Base-by-base conservation (phyloP, 345 rosid species). In the Eutrema heterophyllum region DNA sequence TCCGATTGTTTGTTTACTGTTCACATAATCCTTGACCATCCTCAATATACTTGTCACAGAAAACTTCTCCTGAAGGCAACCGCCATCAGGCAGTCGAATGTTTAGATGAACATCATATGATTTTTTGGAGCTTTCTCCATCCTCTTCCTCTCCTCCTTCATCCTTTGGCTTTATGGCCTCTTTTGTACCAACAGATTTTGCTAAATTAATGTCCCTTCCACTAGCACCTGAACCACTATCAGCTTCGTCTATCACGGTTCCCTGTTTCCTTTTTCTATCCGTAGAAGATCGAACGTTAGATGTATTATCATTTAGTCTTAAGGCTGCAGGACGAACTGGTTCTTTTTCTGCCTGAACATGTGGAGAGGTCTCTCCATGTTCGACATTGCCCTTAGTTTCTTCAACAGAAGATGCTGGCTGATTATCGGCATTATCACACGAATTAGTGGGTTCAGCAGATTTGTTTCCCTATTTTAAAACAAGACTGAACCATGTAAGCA, bases 1-100 rank as follows among this genome's bases (percentile, higher is more conserved):
- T 51, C 40, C 80, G 64, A 61, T 60, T 68, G 82, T 64, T 79
- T 76, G 90, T 68, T 87, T 88, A 68, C 73, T 79, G 78, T 84
- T 88, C 70, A 93, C 92, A 66, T 81, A 84, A 73, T 91, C 94
- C 82, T 85, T 91, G 69, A 93, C 87, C 70, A 67, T 78, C 41
- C 87, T 74, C 85, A 93, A 71, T 64, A 81, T 76, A 75, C 83
- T 77, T 52, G 85, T 68, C 78, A 85, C 70, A 39, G 85, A 74
- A 77, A 93, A 93, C 80, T 84, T 93, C 69, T 89, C 91, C 67
- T 79, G 91, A 65, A 93, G 84, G 81, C 81, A 84, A 75, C 48
- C 68, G 65, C 96, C 87, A 75, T 82, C 73, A 53, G 87, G 97
- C 75, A 93, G 74, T 41, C 93, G 84, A 63, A 93, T 89, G 84